Evolutionary conservation across 345 rosid species (phyloP), one percentile per base, ranked within the genome.

Genomic region (Brassica juncea): DNA sequence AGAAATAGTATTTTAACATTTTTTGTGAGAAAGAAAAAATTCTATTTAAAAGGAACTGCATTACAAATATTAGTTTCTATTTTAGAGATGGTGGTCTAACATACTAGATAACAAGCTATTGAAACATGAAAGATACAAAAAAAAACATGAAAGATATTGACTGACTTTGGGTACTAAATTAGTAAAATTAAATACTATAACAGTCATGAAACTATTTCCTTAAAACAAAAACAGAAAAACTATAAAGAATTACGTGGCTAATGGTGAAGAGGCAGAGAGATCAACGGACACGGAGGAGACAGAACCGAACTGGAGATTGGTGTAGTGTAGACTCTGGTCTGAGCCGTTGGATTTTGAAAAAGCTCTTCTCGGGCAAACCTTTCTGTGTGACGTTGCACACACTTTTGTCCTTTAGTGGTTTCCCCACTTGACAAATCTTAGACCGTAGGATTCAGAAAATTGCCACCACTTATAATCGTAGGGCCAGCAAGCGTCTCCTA

Each of bases 271-370:
- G 44, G 8, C 63, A 42, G 5, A 16, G n/a, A 59, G 47, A 71
- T 76, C 66, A 16, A 75, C 77, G 80, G 83, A 11, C 16, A 54
- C 3, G 32, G 66, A 70, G 64, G 68, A 55, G 72, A 80, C 83
- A 75, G 77, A 71, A 42, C 73, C 11, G 58, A 70, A 65, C 3
- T 19, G 30, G 32, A 32, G 73, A 60, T 30, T 68, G 15, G 19
- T 19, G 19, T 19, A 19, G 59, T 60, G 47, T 23, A 35, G 79
- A 21, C 16, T 69, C 25, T 70, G 68, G 65, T 74, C 55, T 80
- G 80, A 64, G 25, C 80, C 83, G 76, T 75, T 71, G 64, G 83
- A 80, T 80, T 23, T 59, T 21, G 2, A 9, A 60, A 57, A 54
- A 14, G 11, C 49, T 47, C 12, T 64, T 64, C 32, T 47, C 12